Percentiles rank a stretch among this genome's conserved stretches.
phyloP scores from a whole-genome alignment of 495 filamentous ascomycete species.

The Tirmania nivea region DNA sequence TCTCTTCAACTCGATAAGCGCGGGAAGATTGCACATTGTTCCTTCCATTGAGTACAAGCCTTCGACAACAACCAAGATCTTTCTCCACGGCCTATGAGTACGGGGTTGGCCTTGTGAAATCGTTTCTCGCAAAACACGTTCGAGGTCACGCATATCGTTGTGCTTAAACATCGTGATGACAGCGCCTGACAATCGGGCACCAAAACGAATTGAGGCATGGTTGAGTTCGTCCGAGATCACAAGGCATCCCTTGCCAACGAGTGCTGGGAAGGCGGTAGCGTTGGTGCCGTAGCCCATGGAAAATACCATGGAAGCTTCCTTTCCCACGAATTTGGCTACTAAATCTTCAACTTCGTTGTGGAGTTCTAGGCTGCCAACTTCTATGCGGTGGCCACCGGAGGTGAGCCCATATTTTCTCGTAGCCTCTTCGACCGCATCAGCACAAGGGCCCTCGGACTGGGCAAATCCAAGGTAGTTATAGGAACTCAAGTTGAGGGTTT shows the following conservation, averaged over 20 bases:
- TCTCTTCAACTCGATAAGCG: constrained; percentile 61
- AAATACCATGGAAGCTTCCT: constrained; percentile 84
- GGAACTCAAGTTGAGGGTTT: constrained; percentile 93
- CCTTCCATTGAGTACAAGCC: constrained; percentile 98
- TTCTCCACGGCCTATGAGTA: constrained; percentile 95
- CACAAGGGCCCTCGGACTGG: constrained; percentile 91
- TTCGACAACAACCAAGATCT: constrained; percentile 90
- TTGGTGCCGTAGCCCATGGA: constrained; percentile 98
- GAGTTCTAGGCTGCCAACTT: constrained; percentile 73
- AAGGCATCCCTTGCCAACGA: constrained; percentile 77
- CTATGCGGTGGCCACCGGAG: constrained; percentile 55
- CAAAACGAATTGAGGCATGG: constrained; percentile 90
- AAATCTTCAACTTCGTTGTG: constrained; percentile 72
- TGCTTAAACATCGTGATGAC: constrained; percentile 93
- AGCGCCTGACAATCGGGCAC: constrained; percentile 77
- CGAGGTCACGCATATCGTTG: constrained; percentile 79
- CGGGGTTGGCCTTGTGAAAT: constrained; percentile 93
- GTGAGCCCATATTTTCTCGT: constrained; percentile 69
- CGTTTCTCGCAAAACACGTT: constrained; percentile 61
- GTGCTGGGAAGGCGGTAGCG: constrained; percentile 65
- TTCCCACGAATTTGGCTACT: constrained; percentile 78
- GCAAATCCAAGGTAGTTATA: constrained; percentile 99
- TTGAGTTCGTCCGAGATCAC: constrained; percentile 95
- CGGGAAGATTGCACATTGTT: constrained; percentile 89
- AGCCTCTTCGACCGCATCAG: constrained; percentile 71